phyloP scores from a whole-genome alignment of 2,329 filamentous ascomycete genomes.

The Talaromyces funiculosus region DNA sequence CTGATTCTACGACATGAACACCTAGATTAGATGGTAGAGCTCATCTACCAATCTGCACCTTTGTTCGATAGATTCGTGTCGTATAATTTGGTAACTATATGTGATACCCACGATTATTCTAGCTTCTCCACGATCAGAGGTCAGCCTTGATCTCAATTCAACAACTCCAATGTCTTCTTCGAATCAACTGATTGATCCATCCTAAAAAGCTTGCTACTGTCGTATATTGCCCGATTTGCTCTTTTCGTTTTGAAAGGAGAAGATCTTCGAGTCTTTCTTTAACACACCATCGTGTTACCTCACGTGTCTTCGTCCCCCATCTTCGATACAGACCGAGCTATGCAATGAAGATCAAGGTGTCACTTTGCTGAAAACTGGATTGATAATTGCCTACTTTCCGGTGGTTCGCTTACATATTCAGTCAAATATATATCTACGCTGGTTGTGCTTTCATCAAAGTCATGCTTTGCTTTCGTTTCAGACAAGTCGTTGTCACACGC shows the following conservation, averaged over 20 bases:
- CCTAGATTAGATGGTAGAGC: not conserved
- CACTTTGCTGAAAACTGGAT: not conserved
- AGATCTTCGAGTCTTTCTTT: not conserved
- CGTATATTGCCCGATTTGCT: not conserved
- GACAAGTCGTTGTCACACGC: no score
- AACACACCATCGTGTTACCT: not conserved
- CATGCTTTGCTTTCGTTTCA: not conserved
- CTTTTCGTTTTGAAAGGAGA: not conserved
- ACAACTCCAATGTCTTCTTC: not conserved
- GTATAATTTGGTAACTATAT: not conserved
- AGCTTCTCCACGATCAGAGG: not conserved
- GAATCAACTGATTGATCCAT: not conserved
- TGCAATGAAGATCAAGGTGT: not conserved
- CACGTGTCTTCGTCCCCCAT: not conserved
- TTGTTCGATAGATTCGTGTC: not conserved
- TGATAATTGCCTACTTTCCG: not conserved
- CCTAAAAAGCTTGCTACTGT: not conserved
- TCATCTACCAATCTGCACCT: not conserved
- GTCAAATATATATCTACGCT: not conserved
- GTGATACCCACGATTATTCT: not conserved
- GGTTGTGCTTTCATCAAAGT: not conserved
- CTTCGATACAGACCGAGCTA: not conserved
- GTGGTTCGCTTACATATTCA: slow-evolving; percentile 6
- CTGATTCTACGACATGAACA: not conserved
- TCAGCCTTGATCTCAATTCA: not conserved